Evolutionary conservation across 1,284 basidiomycete genomes (phyloP).

Genomic region (Boletus sp.): DNA sequence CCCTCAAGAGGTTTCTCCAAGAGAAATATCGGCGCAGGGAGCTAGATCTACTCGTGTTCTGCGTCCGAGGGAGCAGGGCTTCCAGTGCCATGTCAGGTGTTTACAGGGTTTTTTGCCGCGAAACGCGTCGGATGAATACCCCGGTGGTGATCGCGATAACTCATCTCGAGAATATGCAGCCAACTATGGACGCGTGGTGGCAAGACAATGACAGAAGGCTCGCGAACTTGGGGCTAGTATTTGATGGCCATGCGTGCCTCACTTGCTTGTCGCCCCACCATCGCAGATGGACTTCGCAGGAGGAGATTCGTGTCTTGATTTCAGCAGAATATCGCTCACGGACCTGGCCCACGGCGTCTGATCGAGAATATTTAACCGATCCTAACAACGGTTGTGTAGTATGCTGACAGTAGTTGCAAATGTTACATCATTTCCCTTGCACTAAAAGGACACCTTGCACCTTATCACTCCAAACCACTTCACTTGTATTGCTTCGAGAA

Average conservation of each 20-base stretch:
- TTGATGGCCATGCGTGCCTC: conserved; percentile 26
- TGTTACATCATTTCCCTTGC: too few species aligned
- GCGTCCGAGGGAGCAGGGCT: conserved; percentile 15
- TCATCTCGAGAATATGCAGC: conserved; percentile 21
- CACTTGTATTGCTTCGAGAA: not conserved
- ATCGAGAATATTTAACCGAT: conserved; percentile 8
- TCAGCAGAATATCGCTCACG: conserved; percentile 1
- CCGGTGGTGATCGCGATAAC: conserved; percentile 29
- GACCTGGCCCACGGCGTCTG: not conserved
- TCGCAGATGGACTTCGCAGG: conserved; percentile 16
- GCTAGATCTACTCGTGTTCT: conserved; percentile 23
- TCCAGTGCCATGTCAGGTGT: conserved; percentile 1
- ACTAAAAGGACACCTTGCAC: too few species aligned
- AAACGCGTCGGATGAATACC: conserved; percentile 10
- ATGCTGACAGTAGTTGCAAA: conserved; percentile 12
- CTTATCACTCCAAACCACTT: too few species aligned
- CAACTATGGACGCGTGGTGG: conserved; percentile 33
- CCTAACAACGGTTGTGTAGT: conserved; percentile 7
- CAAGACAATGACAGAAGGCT: conserved; percentile 19
- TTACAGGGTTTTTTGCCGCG: conserved; percentile 18
- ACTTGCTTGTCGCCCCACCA: conserved; percentile 19
- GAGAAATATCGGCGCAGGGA: conserved; percentile 8
- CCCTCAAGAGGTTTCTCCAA: conserved; percentile 19
- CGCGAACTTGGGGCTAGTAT: conserved; percentile 9
- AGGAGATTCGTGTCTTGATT: conserved; percentile 16